Evolutionary conservation across 495 filamentous ascomycete species (phyloP).

Genomic region (Pseudoneurospora amorphoporcata): DNA sequence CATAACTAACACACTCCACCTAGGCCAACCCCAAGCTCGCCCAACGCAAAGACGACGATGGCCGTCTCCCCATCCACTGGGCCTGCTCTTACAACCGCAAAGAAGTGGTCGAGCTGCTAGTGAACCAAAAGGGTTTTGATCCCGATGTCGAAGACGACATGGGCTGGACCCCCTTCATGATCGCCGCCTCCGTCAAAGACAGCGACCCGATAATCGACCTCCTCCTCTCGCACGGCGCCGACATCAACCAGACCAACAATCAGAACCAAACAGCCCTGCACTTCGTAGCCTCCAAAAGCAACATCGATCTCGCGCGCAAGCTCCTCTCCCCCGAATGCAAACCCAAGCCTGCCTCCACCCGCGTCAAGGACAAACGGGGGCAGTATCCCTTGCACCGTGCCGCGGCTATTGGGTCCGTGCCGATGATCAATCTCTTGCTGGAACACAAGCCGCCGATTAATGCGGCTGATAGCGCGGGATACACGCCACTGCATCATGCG

Average conservation of each 20-base stretch:
- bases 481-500: constrained; percentile 88
- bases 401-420: constrained; percentile 76
- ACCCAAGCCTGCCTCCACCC: constrained; percentile 54
- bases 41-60: constrained; percentile 69
- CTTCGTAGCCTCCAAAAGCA: constrained; percentile 82
- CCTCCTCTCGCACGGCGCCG: constrained; percentile 69
- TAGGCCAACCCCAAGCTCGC: constrained; percentile 76
- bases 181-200: constrained; percentile 70
- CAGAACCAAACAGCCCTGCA: constrained; percentile 66
- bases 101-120: constrained; percentile 63
- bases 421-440: constrained; percentile 73
- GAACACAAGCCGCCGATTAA: constrained; percentile 75
- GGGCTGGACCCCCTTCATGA: constrained; percentile 95
- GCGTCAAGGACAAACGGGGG: constrained; percentile 74
- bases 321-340: constrained; percentile 53
- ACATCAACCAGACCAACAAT: constrained; percentile 49
- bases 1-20: constrained; percentile 7
- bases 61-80: constrained; percentile 91
- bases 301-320: constrained; percentile 68
- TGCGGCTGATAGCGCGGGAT: constrained; percentile 71
- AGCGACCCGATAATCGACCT: constrained; percentile 59
- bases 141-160: constrained; percentile 83
- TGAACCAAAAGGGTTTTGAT: constrained; percentile 65
- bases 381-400: constrained; percentile 87
- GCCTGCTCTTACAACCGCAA: constrained; percentile 73